Conservation (phyloP, 805 yeast species). For the Saccharomycopsis fermentans region DNA sequence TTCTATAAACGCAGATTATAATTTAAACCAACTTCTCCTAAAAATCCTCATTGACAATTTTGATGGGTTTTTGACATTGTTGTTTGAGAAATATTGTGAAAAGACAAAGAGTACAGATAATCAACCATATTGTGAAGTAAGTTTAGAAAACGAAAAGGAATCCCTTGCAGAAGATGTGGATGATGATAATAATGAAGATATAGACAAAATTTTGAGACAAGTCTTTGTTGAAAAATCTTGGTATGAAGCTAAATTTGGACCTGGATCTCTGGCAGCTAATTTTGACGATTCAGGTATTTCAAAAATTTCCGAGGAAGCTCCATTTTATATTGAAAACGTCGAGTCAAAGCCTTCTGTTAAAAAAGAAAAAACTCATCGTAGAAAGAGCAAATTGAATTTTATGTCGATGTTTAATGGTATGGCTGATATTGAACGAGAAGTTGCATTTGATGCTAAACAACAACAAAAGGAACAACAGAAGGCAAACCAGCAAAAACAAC, state of each 20-base stretch:
- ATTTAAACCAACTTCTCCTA: conserved; percentile 13
- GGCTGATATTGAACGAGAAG: background rate
- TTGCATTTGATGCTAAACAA: background rate
- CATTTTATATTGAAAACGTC: background rate
- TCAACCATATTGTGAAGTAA: background rate
- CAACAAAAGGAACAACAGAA: background rate
- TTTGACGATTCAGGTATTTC: background rate
- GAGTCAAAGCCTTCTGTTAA: background rate
- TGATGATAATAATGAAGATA: background rate
- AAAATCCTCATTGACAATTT: conserved; percentile 16
- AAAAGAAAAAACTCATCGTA: background rate
- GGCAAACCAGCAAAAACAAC: background rate
- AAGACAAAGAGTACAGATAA: background rate
- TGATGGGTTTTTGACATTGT: conserved; percentile 7
- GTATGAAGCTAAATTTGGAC: background rate
- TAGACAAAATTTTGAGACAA: background rate
- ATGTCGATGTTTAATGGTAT: background rate
- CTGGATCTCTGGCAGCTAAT: background rate
- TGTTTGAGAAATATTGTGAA: background rate
- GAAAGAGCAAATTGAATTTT: background rate
- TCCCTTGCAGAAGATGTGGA: background rate
- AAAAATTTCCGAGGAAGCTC: background rate
- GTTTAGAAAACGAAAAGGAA: background rate
- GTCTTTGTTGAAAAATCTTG: background rate
- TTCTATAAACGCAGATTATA: conserved; percentile 15